Evolutionary conservation across 2,329 filamentous ascomycete genomes (phyloP).

Genomic region (Apiospora saccharicola): DNA sequence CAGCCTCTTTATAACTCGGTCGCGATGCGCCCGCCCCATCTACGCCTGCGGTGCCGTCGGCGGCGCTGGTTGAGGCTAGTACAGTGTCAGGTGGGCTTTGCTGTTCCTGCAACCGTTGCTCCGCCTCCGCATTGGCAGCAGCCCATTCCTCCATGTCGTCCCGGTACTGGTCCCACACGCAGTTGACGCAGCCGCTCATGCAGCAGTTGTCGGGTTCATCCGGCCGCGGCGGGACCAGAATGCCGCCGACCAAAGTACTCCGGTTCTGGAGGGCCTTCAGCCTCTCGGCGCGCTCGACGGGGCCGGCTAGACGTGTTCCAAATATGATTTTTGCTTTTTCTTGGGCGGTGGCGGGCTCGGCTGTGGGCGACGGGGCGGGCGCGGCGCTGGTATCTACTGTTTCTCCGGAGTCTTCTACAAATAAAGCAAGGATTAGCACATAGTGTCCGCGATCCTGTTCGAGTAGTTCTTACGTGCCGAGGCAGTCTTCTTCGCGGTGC

Average conservation of each 20-base stretch:
- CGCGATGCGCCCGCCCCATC: constrained; percentile 42
- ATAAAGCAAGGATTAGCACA: constrained; percentile 22
- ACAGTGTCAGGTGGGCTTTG: background rate
- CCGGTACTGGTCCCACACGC: constrained; percentile 91
- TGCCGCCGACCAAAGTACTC: constrained; percentile 75
- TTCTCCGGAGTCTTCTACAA: constrained; percentile 24
- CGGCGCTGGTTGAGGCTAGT: constrained; percentile 22
- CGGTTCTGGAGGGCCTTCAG: constrained; percentile 64
- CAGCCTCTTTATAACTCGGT: constrained; percentile 47
- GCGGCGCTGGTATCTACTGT: constrained; percentile 27
- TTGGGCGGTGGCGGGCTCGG: constrained; percentile 54
- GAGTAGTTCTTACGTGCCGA: constrained; percentile 35
- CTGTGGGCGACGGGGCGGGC: constrained; percentile 39
- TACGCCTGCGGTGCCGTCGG: constrained; percentile 27
- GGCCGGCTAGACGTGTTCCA: constrained; percentile 78
- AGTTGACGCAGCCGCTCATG: constrained; percentile 98
- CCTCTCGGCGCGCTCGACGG: constrained; percentile 71
- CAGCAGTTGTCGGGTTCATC: constrained; percentile 97
- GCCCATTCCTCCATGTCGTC: constrained; percentile 95
- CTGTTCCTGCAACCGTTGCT: constrained; percentile 54
- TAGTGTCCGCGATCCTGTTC: background rate
- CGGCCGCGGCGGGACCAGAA: constrained; percentile 83
- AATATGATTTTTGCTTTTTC: constrained; percentile 76
- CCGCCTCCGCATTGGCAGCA: constrained; percentile 68
- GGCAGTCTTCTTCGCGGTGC: constrained; percentile 35